These are phyloP conservation scores for Sporormia fimetaria DNA, from an alignment of 495 filamentous ascomycete genomes.

Conservation along the genomic window DNA sequence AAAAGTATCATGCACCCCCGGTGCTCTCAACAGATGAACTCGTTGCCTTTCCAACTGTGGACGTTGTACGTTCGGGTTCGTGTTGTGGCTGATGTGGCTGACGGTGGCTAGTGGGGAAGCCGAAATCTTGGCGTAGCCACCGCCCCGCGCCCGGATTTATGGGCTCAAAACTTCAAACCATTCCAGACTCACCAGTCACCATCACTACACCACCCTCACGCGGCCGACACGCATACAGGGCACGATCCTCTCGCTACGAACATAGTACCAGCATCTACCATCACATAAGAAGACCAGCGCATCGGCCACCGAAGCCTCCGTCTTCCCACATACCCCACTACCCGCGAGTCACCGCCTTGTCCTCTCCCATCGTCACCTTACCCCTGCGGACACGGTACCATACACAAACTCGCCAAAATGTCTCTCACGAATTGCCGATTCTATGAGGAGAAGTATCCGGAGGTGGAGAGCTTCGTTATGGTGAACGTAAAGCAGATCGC, in stretches of 20 bases:
- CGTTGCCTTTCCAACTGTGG: too few relatives aligned
- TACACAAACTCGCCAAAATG: constrained; percentile 43
- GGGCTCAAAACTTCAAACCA: constrained; percentile 1
- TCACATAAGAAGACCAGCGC: too few relatives aligned
- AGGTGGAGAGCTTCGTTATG: constrained; percentile 99
- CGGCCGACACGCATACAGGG: neutral
- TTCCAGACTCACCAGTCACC: neutral
- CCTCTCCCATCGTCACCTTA: neutral
- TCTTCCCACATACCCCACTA: neutral
- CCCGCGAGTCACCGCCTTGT: neutral
- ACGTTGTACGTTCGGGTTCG: too few relatives aligned
- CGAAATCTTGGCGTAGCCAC: constrained; percentile 6
- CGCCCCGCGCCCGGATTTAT: neutral
- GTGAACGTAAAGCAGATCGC: constrained; percentile 70
- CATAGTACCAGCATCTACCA: too few relatives aligned
- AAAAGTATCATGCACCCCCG: too few relatives aligned
- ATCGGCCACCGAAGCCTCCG: neutral
- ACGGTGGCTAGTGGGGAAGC: too few relatives aligned
- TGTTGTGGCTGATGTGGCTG: too few relatives aligned
- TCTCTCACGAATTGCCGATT: constrained; percentile 97
- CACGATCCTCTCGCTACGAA: neutral
- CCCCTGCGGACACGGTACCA: neutral
- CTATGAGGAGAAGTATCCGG: constrained; percentile 96
- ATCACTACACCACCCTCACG: neutral
- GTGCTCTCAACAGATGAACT: too few relatives aligned